Evolutionary conservation across 2,329 filamentous ascomycete species (phyloP).

Genomic region (Scopulariopsis brevicaulis): DNA sequence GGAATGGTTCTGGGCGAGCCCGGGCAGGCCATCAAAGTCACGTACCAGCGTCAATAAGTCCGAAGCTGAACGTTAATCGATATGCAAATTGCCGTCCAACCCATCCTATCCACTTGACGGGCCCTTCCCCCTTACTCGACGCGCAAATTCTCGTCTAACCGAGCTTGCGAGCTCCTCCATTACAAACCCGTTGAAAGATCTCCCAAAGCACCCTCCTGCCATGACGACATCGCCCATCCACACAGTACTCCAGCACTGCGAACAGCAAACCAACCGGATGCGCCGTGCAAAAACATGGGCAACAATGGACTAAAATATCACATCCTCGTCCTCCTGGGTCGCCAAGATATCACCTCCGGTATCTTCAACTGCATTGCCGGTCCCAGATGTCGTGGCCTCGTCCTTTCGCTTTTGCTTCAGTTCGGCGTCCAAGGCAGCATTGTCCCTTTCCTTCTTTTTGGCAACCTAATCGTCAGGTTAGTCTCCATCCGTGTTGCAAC

Average conservation of each 20-base stretch:
- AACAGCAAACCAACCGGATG: background rate
- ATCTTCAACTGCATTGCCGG: constrained; percentile 8
- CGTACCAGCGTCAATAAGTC: constrained; percentile 80
- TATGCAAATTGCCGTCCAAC: background rate
- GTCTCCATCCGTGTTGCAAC: background rate
- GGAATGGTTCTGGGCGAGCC: constrained; percentile 63
- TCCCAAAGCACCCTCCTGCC: background rate
- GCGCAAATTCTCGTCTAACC: background rate
- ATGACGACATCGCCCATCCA: background rate
- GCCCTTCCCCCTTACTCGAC: background rate
- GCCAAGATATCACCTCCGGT: constrained; percentile 54
- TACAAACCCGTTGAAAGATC: background rate
- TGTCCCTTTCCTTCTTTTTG: constrained; percentile 72
- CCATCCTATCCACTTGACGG: background rate
- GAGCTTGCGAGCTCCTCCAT: background rate
- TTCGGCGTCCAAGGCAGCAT: constrained; percentile 59
- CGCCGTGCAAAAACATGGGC: background rate
- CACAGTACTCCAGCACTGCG: background rate
- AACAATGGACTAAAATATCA: constrained; percentile 56
- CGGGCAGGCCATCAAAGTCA: constrained; percentile 74
- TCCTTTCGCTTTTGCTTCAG: constrained; percentile 61
- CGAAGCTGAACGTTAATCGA: background rate
- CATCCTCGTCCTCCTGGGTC: constrained; percentile 68
- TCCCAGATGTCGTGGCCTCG: constrained; percentile 17
- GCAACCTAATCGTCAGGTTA: constrained; percentile 42